Evolutionary conservation across 495 filamentous ascomycete genomes (phyloP).

Genomic region (Podospora conica): DNA sequence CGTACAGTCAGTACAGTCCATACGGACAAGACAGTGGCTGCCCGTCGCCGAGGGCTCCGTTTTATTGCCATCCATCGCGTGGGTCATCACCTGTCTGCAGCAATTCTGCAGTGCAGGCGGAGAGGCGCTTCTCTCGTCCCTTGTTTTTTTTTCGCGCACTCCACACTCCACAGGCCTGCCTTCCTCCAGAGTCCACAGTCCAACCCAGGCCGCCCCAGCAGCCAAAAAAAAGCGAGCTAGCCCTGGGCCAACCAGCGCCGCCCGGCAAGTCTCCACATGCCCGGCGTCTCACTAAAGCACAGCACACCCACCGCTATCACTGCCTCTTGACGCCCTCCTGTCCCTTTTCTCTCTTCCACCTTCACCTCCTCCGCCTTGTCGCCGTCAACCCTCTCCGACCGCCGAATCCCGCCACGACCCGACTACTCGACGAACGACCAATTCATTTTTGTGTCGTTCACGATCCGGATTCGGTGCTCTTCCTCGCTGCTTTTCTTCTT

Average conservation of each 20-base stretch:
- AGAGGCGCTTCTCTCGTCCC: not conserved
- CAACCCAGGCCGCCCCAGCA: constrained; percentile 5
- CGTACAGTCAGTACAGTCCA: no score
- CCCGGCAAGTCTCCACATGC: constrained; percentile 1
- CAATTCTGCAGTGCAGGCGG: not conserved
- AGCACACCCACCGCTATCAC: constrained; percentile 6
- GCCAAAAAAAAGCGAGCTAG: not conserved
- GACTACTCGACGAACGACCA: constrained; percentile 32
- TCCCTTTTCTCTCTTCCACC: constrained; percentile 18
- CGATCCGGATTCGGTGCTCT: constrained; percentile 25
- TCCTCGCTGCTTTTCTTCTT: constrained; percentile 12
- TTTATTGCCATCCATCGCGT: constrained; percentile 14
- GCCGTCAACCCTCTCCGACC: constrained; percentile 19
- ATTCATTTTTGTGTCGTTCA: constrained; percentile 39
- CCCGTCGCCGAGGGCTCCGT: constrained; percentile 3
- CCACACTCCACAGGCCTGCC: not conserved
- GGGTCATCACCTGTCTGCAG: not conserved
- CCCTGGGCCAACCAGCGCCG: constrained; percentile 6
- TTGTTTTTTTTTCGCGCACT: not conserved
- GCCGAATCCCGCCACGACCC: constrained; percentile 24
- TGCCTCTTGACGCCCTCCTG: constrained; percentile 17
- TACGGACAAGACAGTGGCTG: constrained; percentile 5
- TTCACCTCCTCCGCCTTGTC: constrained; percentile 19
- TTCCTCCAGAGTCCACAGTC: not conserved
- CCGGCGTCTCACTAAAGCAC: not conserved